A percentile compares a stretch with the other conserved stretches of the same genome.
These are phyloP conservation scores for Penicillium sclerotiorum DNA, from an alignment of 2,329 filamentous ascomycete genomes.

Conservation along the genomic window DNA sequence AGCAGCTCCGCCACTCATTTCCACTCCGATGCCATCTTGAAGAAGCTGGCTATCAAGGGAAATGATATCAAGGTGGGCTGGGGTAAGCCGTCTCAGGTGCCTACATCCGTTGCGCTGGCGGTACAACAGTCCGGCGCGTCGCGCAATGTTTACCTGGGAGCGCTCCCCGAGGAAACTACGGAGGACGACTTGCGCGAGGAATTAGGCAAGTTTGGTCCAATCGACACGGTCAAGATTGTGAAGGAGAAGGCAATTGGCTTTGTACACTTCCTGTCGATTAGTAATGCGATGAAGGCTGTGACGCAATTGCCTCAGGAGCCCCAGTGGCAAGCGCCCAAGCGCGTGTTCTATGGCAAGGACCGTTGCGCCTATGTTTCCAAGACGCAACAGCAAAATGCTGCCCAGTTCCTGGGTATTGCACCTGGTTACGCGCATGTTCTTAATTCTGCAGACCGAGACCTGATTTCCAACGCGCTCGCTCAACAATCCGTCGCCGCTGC, in stretches of 20 bases:
- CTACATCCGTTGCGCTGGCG: constrained; percentile 93
- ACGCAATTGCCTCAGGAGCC: constrained; percentile 92
- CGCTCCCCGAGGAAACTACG: constrained; percentile 82
- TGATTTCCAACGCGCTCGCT: constrained; percentile 93
- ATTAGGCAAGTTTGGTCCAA: constrained; percentile 90
- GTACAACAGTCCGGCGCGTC: constrained; percentile 97
- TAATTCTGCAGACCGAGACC: constrained; percentile 91
- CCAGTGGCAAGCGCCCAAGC: constrained; percentile 89
- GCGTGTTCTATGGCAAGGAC: constrained; percentile 98
- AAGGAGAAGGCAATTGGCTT: constrained; percentile 98
- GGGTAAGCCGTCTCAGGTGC: constrained; percentile 98
- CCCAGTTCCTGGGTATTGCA: constrained; percentile 95
- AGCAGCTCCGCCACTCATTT: constrained; percentile 98
- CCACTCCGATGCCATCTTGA: constrained; percentile 98
- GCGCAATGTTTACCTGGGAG: constrained; percentile 94
- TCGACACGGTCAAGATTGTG: constrained; percentile 97
- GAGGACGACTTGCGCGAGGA: constrained; percentile 95
- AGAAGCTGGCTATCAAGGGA: constrained; percentile 97
- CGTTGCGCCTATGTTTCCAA: constrained; percentile 98
- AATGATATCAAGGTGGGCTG: constrained; percentile 99
- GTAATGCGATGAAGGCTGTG: constrained; percentile 97
- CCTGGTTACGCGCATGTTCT: constrained; percentile 95
- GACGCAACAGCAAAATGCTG: constrained; percentile 98
- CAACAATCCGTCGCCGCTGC: constrained; percentile 97
- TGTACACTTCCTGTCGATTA: constrained; percentile 94